Evolutionary conservation across 495 filamentous ascomycete genomes (phyloP).

Genomic region (Hypoxylon perforatum): DNA sequence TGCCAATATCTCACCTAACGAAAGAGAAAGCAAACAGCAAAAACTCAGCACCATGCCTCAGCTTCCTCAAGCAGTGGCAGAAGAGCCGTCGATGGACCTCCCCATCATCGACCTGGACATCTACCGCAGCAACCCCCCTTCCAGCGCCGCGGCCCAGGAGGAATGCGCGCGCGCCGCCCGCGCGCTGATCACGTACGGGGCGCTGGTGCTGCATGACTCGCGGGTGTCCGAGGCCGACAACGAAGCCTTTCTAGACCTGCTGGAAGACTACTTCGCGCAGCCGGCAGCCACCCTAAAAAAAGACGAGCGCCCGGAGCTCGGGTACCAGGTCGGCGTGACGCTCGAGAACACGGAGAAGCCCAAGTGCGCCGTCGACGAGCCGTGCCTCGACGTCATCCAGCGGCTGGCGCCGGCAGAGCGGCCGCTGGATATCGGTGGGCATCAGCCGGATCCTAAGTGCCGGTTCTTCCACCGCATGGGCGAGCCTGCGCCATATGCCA

Average conservation of each 20-base stretch:
- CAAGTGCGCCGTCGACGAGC: conserved; percentile 64
- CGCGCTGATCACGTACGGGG: conserved; percentile 61
- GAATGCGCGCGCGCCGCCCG: conserved; percentile 58
- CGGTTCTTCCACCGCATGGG: conserved; percentile 64
- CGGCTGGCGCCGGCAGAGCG: conserved; percentile 58
- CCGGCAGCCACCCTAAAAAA: conserved; percentile 51
- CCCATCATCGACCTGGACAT: conserved; percentile 64
- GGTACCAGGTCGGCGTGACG: conserved; percentile 64
- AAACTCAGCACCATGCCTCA: conserved; percentile 12
- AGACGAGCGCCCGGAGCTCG: conserved; percentile 62
- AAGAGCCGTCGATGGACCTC: conserved; percentile 59
- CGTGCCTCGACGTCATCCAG: conserved; percentile 60
- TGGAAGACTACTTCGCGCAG: conserved; percentile 66
- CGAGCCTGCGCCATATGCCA: conserved; percentile 56
- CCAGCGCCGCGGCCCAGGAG: conserved; percentile 51
- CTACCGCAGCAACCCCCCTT: conserved; percentile 50
- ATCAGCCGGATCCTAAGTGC: conserved; percentile 61
- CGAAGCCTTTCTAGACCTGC: conserved; percentile 60
- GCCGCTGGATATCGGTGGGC: conserved; percentile 58
- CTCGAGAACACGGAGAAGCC: conserved; percentile 66
- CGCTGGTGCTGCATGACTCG: conserved; percentile 62
- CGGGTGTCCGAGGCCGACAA: conserved; percentile 62
- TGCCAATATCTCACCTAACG: too few relatives aligned
- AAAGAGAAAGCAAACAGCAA: too few relatives aligned
- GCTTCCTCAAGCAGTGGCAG: conserved; percentile 21